Evolutionary conservation across 768 basidiomycete genomes (phyloP), one percentile per base, ranked within the genome.

Genomic region (Suillus paluster): DNA sequence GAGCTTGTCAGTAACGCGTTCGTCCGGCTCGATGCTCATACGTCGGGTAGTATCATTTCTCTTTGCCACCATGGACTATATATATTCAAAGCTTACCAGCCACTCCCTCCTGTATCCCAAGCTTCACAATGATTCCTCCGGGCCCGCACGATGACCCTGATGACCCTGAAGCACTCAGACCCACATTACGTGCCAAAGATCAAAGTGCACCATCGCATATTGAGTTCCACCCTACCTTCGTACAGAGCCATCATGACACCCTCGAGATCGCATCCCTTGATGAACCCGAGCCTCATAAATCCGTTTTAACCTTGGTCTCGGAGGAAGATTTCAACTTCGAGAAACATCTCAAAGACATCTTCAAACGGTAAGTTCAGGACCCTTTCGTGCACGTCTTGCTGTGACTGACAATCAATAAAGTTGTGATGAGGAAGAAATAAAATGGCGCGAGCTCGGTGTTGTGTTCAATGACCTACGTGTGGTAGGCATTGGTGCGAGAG

Each of bases 381-480:
- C 27, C n/a, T 57, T 57, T 21, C 14, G n/a, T 56, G 4, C 17
- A 34, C n/a, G 2, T 3, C 4, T 3, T 21, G 1, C 5, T 9
- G 15, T 44, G 11, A 27, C 11, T 0, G 6, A 55, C 19, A 55
- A 39, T 19, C 5, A 12, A n/a, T 19, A 5, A 33, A 83, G 83
- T 61, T 62, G 70, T 5, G 71, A 71, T 15, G 69, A 75, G 36
- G 70, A 74, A 2, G 73, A 71, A 14, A 67, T 78, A 41, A 73
- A 71, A 56, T 46, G 33, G 1, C 78, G 84, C 15, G 76, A 80
- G 54, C 77, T 87, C 7, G 85, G 85, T 6, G 79, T 86, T 25
- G 69, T 77, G 56, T 86, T 87, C 58, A 67, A 78, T 64, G 75
- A 86, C 61, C 80, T 87, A 6, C 76, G 76, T 19, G 86, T 87